Evolutionary conservation across 805 yeast species (phyloP).

Genomic region (Spathaspora girioi): DNA sequence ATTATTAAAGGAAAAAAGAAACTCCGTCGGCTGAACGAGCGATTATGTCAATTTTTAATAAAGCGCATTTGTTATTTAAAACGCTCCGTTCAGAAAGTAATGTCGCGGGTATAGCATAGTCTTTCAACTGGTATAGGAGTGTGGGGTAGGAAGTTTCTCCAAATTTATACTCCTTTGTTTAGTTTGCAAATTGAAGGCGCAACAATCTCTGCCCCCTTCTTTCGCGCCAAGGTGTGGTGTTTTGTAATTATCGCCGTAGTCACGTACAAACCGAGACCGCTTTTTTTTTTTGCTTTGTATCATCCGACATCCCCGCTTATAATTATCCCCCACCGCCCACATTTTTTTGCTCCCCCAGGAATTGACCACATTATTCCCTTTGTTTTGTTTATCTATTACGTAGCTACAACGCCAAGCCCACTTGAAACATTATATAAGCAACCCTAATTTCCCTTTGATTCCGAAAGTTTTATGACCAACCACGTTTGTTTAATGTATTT

Average conservation of each 20-base stretch:
- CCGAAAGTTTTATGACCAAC: too few relatives aligned
- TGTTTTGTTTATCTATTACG: not conserved
- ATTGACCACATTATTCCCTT: not conserved
- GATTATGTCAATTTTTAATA: too few relatives aligned
- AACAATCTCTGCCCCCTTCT: too few relatives aligned
- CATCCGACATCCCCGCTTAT: not conserved
- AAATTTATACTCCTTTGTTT: too few relatives aligned
- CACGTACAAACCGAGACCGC: not conserved
- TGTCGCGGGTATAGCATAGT: too few relatives aligned
- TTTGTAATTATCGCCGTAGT: not conserved
- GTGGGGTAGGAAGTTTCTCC: too few relatives aligned
- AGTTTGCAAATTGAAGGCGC: too few relatives aligned
- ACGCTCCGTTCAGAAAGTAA: too few relatives aligned
- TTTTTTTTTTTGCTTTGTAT: not conserved
- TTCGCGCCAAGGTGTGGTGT: not conserved
- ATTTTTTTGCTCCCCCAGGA: not conserved
- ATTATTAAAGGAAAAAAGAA: too few relatives aligned
- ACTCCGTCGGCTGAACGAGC: too few relatives aligned
- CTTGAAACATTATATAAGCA: not conserved
- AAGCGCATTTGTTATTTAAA: too few relatives aligned
- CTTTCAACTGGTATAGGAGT: too few relatives aligned
- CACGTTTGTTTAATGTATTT: not conserved
- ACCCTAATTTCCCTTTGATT: not conserved
- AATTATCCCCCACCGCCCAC: not conserved
- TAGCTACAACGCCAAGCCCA: not conserved